A percentile compares a stretch with the other conserved stretches of the same genome.
These are phyloP conservation scores for Diaporthe longicolla DNA, from an alignment of 2,329 filamentous ascomycete genomes.

Conservation along the genomic window DNA sequence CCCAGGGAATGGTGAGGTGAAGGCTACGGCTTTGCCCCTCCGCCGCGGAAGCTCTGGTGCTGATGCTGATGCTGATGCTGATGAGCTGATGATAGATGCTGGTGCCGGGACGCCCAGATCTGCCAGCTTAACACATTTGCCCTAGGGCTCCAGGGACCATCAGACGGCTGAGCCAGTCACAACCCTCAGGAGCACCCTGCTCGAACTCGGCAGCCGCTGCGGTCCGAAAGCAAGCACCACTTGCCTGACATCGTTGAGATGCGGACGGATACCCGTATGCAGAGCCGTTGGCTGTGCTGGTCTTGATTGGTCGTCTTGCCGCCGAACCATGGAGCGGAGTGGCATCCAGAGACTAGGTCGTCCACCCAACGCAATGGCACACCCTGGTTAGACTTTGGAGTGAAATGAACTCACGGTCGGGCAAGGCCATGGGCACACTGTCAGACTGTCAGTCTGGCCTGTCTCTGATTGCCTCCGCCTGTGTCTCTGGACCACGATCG, in stretches of 20 bases:
- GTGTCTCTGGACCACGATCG: constrained; percentile 4
- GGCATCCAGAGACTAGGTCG: constrained; percentile 26
- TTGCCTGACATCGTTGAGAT: constrained; percentile 18
- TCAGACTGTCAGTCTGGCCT: background rate
- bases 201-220: constrained; percentile 33
- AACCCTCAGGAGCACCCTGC: background rate
- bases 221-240: constrained; percentile 24
- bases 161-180: constrained; percentile 36
- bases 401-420: constrained; percentile 30
- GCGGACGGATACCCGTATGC: constrained; percentile 32
- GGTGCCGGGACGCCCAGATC: background rate
- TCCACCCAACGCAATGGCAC: constrained; percentile 29
- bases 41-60: background rate
- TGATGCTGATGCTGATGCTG: background rate
- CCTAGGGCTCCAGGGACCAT: constrained; percentile 7
- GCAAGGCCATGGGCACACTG: constrained; percentile 12
- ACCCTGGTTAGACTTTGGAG: constrained; percentile 26
- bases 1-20: background rate
- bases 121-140: constrained; percentile 7
- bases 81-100: background rate
- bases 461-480: constrained; percentile 23
- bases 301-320: constrained; percentile 46
- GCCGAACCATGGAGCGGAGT: constrained; percentile 35
- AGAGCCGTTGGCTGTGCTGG: constrained; percentile 19
- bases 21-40: background rate